Conservation (phyloP, 495 filamentous ascomycete species). For the Trichoderma reesei region DNA sequence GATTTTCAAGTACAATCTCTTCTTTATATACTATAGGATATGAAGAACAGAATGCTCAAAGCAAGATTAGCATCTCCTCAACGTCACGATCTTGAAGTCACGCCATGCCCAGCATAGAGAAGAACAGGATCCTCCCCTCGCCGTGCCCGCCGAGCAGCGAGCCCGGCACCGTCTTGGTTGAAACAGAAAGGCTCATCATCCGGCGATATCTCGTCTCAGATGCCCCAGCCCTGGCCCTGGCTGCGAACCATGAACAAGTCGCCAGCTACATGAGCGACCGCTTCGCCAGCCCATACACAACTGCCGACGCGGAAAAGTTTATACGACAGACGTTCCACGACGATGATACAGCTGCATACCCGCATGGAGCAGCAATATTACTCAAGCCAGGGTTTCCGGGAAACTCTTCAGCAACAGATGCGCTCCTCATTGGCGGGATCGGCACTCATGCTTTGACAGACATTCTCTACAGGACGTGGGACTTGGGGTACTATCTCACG, state of each 20-base stretch:
- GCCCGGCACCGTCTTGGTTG: conserved; percentile 7
- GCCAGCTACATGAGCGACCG: conserved; percentile 24
- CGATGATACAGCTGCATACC: not conserved
- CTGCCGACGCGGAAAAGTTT: conserved; percentile 17
- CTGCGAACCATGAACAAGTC: conserved; percentile 24
- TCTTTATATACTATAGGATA: no score
- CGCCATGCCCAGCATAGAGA: not conserved
- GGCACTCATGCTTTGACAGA: conserved; percentile 21
- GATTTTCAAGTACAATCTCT: no score
- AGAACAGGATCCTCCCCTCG: conserved; percentile 15
- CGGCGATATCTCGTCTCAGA: conserved; percentile 24
- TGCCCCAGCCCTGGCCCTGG: conserved; percentile 16
- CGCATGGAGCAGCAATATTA: conserved; percentile 25
- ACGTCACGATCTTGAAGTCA: not conserved
- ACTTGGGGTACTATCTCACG: conserved; percentile 33
- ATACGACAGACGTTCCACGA: not conserved
- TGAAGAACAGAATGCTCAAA: no score
- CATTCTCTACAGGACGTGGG: conserved; percentile 23
- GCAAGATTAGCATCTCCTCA: not conserved
- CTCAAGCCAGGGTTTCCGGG: conserved; percentile 10
- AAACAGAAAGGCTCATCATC: conserved; percentile 16
- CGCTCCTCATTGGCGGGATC: conserved; percentile 22
- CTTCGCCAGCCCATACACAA: conserved; percentile 30
- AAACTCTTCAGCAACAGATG: conserved; percentile 11
- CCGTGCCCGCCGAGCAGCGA: not conserved